These are phyloP conservation scores for Sclerotinia subarctica DNA, from an alignment of 2,329 filamentous ascomycete genomes.

Conservation along the genomic window DNA sequence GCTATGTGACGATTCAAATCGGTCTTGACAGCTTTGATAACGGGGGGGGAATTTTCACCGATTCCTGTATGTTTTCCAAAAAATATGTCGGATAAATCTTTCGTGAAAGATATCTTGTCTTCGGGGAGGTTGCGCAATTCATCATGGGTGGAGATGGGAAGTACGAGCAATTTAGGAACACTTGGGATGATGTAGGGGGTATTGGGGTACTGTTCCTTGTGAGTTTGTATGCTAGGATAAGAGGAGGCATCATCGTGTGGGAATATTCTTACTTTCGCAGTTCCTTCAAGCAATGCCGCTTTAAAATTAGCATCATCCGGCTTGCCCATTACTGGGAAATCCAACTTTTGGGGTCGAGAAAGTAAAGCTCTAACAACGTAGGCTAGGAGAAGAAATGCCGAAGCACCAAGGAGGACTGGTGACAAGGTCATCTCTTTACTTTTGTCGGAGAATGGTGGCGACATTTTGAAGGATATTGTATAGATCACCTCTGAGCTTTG, in stretches of 20 bases:
- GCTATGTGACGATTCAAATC: slow-evolving; percentile 32
- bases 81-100: neutral
- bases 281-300: neutral
- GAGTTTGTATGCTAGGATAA: neutral
- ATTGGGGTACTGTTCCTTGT: neutral
- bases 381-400: neutral
- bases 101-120: neutral
- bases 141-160: neutral
- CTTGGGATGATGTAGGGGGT: neutral
- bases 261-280: neutral
- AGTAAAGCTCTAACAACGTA: neutral
- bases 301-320: neutral
- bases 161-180: neutral
- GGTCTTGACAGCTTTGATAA: slow-evolving; percentile 27
- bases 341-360: neutral
- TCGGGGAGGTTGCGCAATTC: slow-evolving; percentile 5
- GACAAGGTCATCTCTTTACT: neutral
- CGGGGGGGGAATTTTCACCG: neutral
- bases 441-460: neutral
- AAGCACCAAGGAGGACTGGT: neutral
- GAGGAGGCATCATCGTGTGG: neutral
- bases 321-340: neutral
- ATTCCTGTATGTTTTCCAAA: neutral
- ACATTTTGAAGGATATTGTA: neutral
- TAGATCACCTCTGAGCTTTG: neutral